Evolutionary conservation across 2,329 filamentous ascomycete species (phyloP), one percentile per base, ranked within the genome.

Genomic region (Alternaria panax): DNA sequence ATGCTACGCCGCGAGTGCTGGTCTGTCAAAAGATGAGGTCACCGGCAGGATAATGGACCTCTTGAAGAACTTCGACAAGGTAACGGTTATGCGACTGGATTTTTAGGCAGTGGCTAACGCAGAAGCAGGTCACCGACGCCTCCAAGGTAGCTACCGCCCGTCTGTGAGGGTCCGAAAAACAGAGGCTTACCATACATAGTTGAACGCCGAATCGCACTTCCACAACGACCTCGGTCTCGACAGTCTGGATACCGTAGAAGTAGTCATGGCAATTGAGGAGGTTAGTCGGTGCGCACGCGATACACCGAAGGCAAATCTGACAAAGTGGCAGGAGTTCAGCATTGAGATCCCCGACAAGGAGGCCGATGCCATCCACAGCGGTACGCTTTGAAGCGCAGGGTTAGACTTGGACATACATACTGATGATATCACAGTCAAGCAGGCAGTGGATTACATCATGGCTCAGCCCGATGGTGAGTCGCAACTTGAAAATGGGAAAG

Each of bases 231-330:
- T 99, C 66, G 95, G 93, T 68, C 86, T 99, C 75, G 95, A 99
- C 85, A 96, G 91, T 83, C 87, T 99, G 81, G 95, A 99, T 81
- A 97, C 95, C 66, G 95, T 99, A 66, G 95, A 99, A 86, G 95
- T 99, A 70, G 95, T 99, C 74, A 99, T 99, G 95, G 95, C 95
- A 69, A 98, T 99, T 82, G 95, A 99, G 87, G 95, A 99, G 89
- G 91, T 93, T 82, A 67, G 80, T 71, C 55, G 65, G 58, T 25
- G 36, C 45, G 41, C n/a, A 54, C 20, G 27, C 43, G 24, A 46
- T 22, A 7, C 14, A 64, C 38, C 45, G 20, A 20, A 52, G 42
- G 27, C 42, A 64, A 52, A 27, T 54, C 59, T 65, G 47, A 71
- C 68, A 62, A 20, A 22, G 25, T 6, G 40, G 73, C 72, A 89